phyloP scores from a whole-genome alignment of 768 basidiomycete species.

The Gloeostereum incarnatum region DNA sequence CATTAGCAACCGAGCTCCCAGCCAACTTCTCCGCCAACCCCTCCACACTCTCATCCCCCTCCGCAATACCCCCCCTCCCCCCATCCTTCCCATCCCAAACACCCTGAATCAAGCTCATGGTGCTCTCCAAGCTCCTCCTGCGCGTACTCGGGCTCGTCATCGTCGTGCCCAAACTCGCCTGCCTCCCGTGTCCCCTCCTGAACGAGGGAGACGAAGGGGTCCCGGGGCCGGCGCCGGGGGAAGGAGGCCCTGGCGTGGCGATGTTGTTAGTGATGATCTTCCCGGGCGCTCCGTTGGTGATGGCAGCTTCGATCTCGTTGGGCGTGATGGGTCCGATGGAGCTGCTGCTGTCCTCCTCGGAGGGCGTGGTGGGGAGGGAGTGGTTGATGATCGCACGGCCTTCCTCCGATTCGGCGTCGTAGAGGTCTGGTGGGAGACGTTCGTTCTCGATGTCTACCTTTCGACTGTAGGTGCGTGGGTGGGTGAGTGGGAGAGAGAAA shows the following conservation, averaged over 20 bases:
- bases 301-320: conserved; percentile 35
- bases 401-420: conserved; percentile 71
- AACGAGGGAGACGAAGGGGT: conserved; percentile 42
- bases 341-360: conserved; percentile 33
- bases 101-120: conserved; percentile 90
- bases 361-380: conserved; percentile 46
- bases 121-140: conserved; percentile 88
- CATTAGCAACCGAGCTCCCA: conserved; percentile 12
- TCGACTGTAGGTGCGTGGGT: conserved; percentile 39
- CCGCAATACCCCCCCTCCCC: conserved; percentile 24
- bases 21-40: conserved; percentile 24
- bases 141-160: conserved; percentile 92
- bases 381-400: conserved; percentile 53
- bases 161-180: conserved; percentile 87
- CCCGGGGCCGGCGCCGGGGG: conserved; percentile 12
- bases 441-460: conserved; percentile 99
- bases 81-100: conserved; percentile 82
- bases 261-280: conserved; percentile 20
- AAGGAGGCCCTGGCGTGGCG: conserved; percentile 3
- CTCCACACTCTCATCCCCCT: conserved; percentile 27
- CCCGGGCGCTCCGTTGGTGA: conserved; percentile 19
- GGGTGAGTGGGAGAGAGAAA: background rate
- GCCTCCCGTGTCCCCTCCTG: conserved; percentile 65
- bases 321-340: conserved; percentile 36
- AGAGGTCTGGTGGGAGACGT: conserved; percentile 91